Base-by-base conservation (phyloP, 225 moss, liverwort and hornwort species). In the Rhytidiadelphus loreus region DNA sequence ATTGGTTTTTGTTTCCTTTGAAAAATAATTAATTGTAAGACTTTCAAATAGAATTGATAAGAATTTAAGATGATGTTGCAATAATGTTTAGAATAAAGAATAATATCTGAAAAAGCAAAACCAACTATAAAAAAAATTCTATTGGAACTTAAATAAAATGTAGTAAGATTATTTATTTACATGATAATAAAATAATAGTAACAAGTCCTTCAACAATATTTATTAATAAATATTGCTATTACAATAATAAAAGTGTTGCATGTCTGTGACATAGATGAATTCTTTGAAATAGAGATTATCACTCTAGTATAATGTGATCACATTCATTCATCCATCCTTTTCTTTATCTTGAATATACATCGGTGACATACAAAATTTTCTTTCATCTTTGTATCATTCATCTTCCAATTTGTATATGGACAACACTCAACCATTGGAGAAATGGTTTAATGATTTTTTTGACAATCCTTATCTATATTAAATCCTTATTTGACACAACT, bases 241-340 rank as follows among this genome's bases (percentile, higher is more conserved):
- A 11, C 48, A 30, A 11, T 48, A 2, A 48, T 19, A 33, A 20
- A 50, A 52, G 2, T 35, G 2, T 17, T 33, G 3, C 52, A 52
- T 35, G 0, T 14, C 14, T 3, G 22, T 37, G 14, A 53, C 35
- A 14, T 0, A 1, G 2, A 77, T 1, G 0, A 24, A 35, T 33
- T 22, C 32, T 75, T 33, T 23, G 13, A 35, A 37, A 53, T 37
- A 22, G 23, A 77, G 13, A 35, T 24, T 14, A 35, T 37, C 6
- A 53, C 24, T 55, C 6, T 9, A 72, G 0, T 44, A 5, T 39
- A 69, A n/a, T 70, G 65, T 37, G 16, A 37, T 11, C 20, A 37
- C 37, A 32, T 8, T 30, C 53, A 76, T 23, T 23, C 53, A 53
- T 23, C 23, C 37, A 77, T 37, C 9, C 6, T 7, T 46, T 9